Base-by-base conservation (phyloP, 768 basidiomycete genomes). In the Mycena chlorophos region DNA sequence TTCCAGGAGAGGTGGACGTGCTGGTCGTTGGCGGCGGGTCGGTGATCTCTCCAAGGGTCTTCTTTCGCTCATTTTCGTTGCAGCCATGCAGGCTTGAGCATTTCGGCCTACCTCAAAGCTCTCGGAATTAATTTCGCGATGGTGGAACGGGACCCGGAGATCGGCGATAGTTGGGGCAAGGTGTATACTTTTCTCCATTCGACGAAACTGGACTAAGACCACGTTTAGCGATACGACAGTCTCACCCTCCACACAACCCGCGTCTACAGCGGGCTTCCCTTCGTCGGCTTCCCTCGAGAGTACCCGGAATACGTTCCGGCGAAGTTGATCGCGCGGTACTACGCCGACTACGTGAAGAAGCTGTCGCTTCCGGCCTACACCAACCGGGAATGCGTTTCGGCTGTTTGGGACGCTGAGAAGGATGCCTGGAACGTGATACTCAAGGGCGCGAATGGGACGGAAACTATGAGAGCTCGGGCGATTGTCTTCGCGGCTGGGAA, bases 61-160 rank as follows among this genome's bases (percentile, higher is more conserved):
- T 28, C 5, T 8, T 14, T n/a, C n/a, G n/a, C n/a, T n/a, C 12
- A 20, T 27, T 40, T 42, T 5, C n/a, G n/a, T n/a, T n/a, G n/a
- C n/a, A 63, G 64, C 25, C 66, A 67, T 40, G 61, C 55, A 4
- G 66, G 66, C 19, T 26, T 67, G 43, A 54, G 54, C 27, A 60
- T 65, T 13, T 58, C 65, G 1, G 63, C 60, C 8, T 58, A 63
- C 50, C 56, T 65, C 39, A 78, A 80, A 58, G 69, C 73, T n/a
- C 65, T 82, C n/a, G 80, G 74, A 29, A 62, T 82, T 25, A 63
- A 70, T 6, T 69, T 70, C 25, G 71, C 83, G 6, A 66, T 83
- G 42, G 68, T 84, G 52, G 83, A 85, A 65, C 75, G 70, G 62
- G 67, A 77, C 38, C 45, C 65, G 8, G 64, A 71, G 14, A 69